These are phyloP conservation scores for Articulospora tetracladia DNA, from an alignment of 495 filamentous ascomycete genomes.

Conservation along the genomic window DNA sequence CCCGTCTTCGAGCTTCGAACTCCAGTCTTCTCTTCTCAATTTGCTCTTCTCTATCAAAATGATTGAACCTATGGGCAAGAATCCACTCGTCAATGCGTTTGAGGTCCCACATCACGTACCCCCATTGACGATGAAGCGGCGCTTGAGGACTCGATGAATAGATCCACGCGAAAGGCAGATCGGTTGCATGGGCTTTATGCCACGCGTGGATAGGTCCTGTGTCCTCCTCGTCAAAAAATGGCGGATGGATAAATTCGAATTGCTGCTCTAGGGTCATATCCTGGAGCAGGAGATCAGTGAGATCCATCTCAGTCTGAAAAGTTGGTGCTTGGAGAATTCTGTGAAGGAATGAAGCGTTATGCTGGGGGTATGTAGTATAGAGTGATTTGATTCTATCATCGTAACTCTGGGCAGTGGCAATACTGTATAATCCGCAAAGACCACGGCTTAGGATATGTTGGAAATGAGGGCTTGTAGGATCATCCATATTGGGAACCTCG, in stretches of 20 bases:
- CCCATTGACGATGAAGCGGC: constrained; percentile 9
- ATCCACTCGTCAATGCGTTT: constrained; percentile 8
- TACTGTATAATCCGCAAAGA: not conserved
- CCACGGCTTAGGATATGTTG: constrained; percentile 1
- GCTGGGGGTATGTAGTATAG: not conserved
- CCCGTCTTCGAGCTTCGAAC: not conserved
- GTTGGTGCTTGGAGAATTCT: not conserved
- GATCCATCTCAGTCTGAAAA: not conserved
- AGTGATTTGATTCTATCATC: not conserved
- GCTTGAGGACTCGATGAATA: not conserved
- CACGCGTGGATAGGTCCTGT: constrained; percentile 6
- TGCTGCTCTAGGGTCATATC: no score
- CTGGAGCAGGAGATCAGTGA: not conserved
- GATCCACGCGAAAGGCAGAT: not conserved
- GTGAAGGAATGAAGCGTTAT: not conserved
- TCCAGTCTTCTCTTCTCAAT: not conserved
- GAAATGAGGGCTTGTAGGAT: not conserved
- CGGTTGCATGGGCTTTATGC: not conserved
- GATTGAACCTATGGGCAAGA: not conserved
- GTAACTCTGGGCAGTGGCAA: constrained; percentile 1
- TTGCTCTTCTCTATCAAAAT: not conserved
- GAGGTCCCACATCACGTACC: constrained; percentile 24
- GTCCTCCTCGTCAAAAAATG: constrained; percentile 3
- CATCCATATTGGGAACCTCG: not conserved
- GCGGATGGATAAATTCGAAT: not conserved